Percentiles rank a stretch among this genome's conserved stretches.
phyloP scores from a whole-genome alignment of 306 rosid species.

The Gastrolobium villosum region DNA sequence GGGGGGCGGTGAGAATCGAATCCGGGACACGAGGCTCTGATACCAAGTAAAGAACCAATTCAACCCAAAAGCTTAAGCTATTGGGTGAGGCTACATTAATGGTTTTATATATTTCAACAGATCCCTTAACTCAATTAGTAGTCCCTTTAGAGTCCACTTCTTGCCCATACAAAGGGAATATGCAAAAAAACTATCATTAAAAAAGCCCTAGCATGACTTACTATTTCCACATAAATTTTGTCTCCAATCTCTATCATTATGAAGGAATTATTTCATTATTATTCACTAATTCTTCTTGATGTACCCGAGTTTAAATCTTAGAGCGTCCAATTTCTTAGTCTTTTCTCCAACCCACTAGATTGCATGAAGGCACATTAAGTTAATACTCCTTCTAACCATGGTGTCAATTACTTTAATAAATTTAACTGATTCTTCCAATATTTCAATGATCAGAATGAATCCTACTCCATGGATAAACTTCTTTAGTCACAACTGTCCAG shows the following conservation, averaged over 20 bases:
- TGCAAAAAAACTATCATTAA: conserved; percentile 1
- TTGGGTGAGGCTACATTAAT: no score
- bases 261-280: not conserved
- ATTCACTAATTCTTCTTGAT: not conserved
- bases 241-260: not conserved
- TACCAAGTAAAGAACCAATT: no score
- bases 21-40: no score
- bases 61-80: no score
- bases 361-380: conserved; percentile 13
- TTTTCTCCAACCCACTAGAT: conserved; percentile 12
- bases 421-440: conserved; percentile 3
- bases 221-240: no score
- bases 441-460: not conserved
- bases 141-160: not conserved
- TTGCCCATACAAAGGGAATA: not conserved
- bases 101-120: no score
- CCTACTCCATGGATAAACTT: conserved; percentile 14
- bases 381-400: not conserved
- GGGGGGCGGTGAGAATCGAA: no score
- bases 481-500: not conserved
- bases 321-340: not conserved
- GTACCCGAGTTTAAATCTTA: not conserved
- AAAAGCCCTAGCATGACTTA: not conserved
- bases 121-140: no score
- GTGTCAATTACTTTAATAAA: not conserved